phyloP scores from a whole-genome alignment of 768 basidiomycete genomes.

The Pholiota molesta region DNA sequence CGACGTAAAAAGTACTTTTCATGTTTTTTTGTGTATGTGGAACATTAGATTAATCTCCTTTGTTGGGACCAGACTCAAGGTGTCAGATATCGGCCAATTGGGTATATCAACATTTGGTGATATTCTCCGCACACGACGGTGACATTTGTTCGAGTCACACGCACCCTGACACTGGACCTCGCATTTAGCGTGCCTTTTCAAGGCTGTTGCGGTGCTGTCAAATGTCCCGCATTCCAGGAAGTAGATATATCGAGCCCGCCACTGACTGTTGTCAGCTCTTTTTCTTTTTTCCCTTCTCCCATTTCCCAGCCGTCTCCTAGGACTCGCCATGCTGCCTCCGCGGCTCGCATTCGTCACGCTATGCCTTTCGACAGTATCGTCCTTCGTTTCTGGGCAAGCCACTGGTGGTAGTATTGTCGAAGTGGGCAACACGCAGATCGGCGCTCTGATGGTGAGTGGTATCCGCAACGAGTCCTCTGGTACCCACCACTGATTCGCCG shows the following conservation, averaged over 20 bases:
- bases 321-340: slow-evolving; percentile 17
- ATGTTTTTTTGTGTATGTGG: not conserved
- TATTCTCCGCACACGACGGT: not conserved
- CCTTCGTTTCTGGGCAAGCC: slow-evolving; percentile 33
- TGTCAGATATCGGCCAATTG: not conserved
- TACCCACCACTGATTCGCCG: not conserved
- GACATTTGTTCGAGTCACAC: not conserved
- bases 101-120: not conserved
- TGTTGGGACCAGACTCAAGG: not conserved
- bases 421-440: slow-evolving; percentile 48
- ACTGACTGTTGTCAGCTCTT: not conserved
- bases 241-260: slow-evolving; percentile 7
- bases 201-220: slow-evolving; percentile 10
- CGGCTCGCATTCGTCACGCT: slow-evolving; percentile 45
- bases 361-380: slow-evolving; percentile 41
- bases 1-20: not conserved
- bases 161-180: not conserved
- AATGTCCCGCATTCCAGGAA: not conserved
- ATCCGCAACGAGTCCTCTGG: slow-evolving; percentile 1
- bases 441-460: slow-evolving; percentile 50
- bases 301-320: not conserved
- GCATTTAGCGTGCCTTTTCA: slow-evolving; percentile 7
- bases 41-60: not conserved
- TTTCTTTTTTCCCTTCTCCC: slow-evolving; percentile 10
- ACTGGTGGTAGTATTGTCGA: slow-evolving; percentile 46